phyloP scores from a whole-genome alignment of 768 basidiomycete genomes.

The Leccinum boreale region DNA sequence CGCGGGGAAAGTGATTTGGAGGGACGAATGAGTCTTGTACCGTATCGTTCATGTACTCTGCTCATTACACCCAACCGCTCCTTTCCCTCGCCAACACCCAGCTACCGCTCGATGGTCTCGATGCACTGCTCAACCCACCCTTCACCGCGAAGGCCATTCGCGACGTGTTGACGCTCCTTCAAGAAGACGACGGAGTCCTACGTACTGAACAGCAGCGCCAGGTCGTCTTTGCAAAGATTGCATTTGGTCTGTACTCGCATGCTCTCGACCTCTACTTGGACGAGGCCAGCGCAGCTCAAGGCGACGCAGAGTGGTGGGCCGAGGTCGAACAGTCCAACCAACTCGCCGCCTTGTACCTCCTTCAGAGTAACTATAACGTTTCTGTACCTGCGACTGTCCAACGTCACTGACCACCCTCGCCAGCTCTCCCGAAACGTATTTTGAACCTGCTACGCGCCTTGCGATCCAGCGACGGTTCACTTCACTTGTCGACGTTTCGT shows the following conservation, averaged over 20 bases:
- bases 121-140: slow-evolving; percentile 21
- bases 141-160: slow-evolving; percentile 17
- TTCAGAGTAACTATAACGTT: slow-evolving; percentile 63
- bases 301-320: slow-evolving; percentile 85
- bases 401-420: slow-evolving; percentile 1
- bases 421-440: slow-evolving; percentile 29
- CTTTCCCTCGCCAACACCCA: slow-evolving; percentile 15
- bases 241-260: slow-evolving; percentile 60
- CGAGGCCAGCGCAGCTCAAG: slow-evolving; percentile 68
- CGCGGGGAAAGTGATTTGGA: slow-evolving; percentile 81
- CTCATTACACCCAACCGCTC: slow-evolving; percentile 28
- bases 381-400: not conserved
- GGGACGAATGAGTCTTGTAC: slow-evolving; percentile 45
- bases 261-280: slow-evolving; percentile 60
- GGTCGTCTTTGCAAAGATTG: slow-evolving; percentile 45
- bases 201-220: not conserved
- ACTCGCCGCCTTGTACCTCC: slow-evolving; percentile 59
- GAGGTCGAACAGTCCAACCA: slow-evolving; percentile 58
- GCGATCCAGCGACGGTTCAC: slow-evolving; percentile 41
- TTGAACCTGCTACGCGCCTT: slow-evolving; percentile 39
- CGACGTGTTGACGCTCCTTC: slow-evolving; percentile 15
- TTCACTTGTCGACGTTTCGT: slow-evolving; percentile 45
- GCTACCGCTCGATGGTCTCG: slow-evolving; percentile 9
- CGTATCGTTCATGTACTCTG: slow-evolving; percentile 21
- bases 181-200: not conserved